Conservation (phyloP, 2,329 filamentous ascomycete species). For the Fusarium fujikuroi region DNA sequence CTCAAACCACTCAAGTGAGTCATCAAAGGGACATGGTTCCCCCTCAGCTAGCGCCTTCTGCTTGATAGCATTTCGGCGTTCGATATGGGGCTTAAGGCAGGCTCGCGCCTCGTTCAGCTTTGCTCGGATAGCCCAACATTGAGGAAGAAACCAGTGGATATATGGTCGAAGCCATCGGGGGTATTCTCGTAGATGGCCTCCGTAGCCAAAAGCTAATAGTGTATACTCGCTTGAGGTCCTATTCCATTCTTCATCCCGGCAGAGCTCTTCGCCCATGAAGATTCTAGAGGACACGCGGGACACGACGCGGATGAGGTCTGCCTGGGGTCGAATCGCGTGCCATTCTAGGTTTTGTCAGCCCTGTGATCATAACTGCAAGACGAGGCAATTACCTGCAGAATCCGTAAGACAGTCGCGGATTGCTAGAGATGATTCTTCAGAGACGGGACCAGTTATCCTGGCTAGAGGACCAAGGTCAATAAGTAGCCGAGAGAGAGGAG, state of each 20-base stretch:
- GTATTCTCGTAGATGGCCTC: slow-evolving; percentile 48
- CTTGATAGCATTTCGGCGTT: slow-evolving; percentile 48
- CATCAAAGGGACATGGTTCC: slow-evolving; percentile 29
- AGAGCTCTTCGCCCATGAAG: slow-evolving; percentile 51
- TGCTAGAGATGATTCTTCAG: not conserved
- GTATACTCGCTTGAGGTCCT: slow-evolving; percentile 58
- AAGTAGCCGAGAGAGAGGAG: not conserved
- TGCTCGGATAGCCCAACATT: slow-evolving; percentile 46
- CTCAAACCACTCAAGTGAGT: slow-evolving; percentile 67
- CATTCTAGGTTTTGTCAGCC: not conserved
- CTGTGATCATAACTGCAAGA: too few relatives aligned
- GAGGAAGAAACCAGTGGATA: slow-evolving; percentile 56
- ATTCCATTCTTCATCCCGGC: slow-evolving; percentile 59
- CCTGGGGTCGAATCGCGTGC: not conserved
- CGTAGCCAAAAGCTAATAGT: slow-evolving; percentile 47
- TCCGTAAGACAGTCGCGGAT: not conserved
- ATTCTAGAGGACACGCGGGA: slow-evolving; percentile 5
- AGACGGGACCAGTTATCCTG: not conserved
- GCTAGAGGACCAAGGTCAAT: not conserved
- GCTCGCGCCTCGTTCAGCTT: slow-evolving; percentile 41
- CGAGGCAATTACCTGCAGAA: not conserved
- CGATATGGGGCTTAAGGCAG: not conserved
- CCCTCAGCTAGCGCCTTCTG: not conserved
- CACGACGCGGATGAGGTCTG: not conserved
- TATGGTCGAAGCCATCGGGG: slow-evolving; percentile 59